Conservation (phyloP, 2,329 filamentous ascomycete genomes). For the Xylogone sp. region DNA sequence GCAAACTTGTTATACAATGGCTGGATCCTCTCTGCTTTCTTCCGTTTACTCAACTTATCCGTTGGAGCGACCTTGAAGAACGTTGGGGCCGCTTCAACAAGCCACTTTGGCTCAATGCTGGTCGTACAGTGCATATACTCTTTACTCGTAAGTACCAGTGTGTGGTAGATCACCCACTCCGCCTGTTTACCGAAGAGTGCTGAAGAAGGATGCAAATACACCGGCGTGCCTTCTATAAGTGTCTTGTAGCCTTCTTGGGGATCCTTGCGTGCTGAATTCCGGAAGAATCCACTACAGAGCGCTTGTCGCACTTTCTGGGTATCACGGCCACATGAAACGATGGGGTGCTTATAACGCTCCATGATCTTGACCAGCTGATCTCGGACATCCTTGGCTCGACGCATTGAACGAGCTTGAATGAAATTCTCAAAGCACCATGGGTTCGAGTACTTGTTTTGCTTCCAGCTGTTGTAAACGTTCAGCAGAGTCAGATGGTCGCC, state of each 20-base stretch:
- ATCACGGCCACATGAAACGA: conserved; percentile 82
- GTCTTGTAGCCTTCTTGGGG: conserved; percentile 98
- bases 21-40: conserved; percentile 91
- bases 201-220: conserved; percentile 89
- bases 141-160: conserved; percentile 86
- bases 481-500: conserved; percentile 93
- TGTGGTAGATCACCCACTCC: conserved; percentile 94
- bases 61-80: conserved; percentile 97
- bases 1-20: conserved; percentile 91
- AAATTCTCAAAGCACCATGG: conserved; percentile 99
- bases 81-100: conserved; percentile 94
- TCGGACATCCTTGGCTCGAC: conserved; percentile 84
- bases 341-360: conserved; percentile 78
- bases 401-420: conserved; percentile 87
- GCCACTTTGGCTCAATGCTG: conserved; percentile 87
- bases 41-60: conserved; percentile 82
- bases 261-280: conserved; percentile 91
- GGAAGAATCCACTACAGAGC: conserved; percentile 91
- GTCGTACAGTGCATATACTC: conserved; percentile 98
- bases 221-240: conserved; percentile 88
- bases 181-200: conserved; percentile 93
- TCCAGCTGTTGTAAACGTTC: conserved; percentile 98
- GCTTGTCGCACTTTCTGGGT: conserved; percentile 86
- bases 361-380: conserved; percentile 93
- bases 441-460: conserved; percentile 72